A percentile compares a stretch with the other conserved stretches of the same genome.
These are phyloP conservation scores for Eucalyptus albens DNA, from an alignment of 345 rosid species.

Conservation along the genomic window DNA sequence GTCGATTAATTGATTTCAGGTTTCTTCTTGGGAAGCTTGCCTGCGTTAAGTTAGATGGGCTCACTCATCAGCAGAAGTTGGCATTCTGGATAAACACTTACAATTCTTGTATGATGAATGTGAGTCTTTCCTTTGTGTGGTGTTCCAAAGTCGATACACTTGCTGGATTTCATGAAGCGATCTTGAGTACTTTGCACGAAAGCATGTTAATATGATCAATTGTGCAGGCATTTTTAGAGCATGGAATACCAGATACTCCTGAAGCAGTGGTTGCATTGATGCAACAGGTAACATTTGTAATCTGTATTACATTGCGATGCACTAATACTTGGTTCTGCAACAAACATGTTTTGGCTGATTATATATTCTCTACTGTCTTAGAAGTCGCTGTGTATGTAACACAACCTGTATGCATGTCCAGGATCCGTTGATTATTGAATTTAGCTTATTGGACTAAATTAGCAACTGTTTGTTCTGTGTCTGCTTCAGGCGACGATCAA, in stretches of 20 bases:
- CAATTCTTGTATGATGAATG: conserved; percentile 84
- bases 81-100: conserved; percentile 96
- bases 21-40: conserved; percentile 66
- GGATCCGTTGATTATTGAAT: background rate
- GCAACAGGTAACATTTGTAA: conserved; percentile 50
- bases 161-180: background rate
- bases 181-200: background rate
- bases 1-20: conserved; percentile 23
- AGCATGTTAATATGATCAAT: background rate
- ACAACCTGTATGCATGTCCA: background rate
- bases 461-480: background rate
- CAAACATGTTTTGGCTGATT: background rate
- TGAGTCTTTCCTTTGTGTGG: conserved; percentile 11
- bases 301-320: background rate
- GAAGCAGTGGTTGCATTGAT: conserved; percentile 73
- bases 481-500: conserved; percentile 57
- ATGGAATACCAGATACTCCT: conserved; percentile 67
- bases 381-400: background rate
- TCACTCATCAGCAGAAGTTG: conserved; percentile 85
- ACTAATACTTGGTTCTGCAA: background rate
- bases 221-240: conserved; percentile 66
- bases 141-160: background rate
- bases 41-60: conserved; percentile 45
- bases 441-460: background rate
- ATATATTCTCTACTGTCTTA: background rate